A percentile compares a stretch with the other conserved stretches of the same genome.
Evolutionary conservation across 768 basidiomycete genomes (phyloP).

Genomic region (Hemileccinum impolitum): DNA sequence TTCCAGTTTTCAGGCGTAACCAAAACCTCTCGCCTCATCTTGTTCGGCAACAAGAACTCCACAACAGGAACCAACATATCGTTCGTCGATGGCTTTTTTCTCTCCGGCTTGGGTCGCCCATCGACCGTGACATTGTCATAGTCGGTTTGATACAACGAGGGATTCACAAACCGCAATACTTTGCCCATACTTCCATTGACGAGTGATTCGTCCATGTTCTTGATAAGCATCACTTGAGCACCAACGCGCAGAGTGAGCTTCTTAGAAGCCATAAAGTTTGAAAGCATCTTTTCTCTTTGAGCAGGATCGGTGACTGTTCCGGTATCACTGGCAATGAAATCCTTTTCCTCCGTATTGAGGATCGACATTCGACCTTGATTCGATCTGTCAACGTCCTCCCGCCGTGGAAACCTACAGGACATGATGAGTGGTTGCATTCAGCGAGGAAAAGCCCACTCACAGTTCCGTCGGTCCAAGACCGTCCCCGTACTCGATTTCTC

Average conservation of each 20-base stretch:
- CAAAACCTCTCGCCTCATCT: slow-evolving; percentile 49
- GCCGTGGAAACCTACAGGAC: slow-evolving; percentile 74
- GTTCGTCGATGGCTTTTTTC: slow-evolving; percentile 25
- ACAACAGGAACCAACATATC: slow-evolving; percentile 63
- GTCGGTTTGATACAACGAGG: slow-evolving; percentile 42
- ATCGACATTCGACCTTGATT: slow-evolving; percentile 66
- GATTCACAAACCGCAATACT: slow-evolving; percentile 69
- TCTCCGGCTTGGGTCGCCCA: slow-evolving; percentile 35
- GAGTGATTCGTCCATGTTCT: slow-evolving; percentile 85
- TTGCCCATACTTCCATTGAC: slow-evolving; percentile 96
- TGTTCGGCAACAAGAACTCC: slow-evolving; percentile 67
- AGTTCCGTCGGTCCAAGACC: slow-evolving; percentile 88
- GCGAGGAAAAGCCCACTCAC: slow-evolving; percentile 43
- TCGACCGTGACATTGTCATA: slow-evolving; percentile 29
- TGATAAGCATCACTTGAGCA: slow-evolving; percentile 94
- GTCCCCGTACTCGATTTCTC: slow-evolving; percentile 73
- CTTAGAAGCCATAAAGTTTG: slow-evolving; percentile 88
- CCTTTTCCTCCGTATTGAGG: slow-evolving; percentile 51
- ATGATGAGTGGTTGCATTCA: background rate
- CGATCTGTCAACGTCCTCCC: slow-evolving; percentile 88
- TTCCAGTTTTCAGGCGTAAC: slow-evolving; percentile 79
- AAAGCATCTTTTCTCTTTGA: slow-evolving; percentile 73
- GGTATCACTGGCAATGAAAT: slow-evolving; percentile 59
- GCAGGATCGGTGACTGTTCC: slow-evolving; percentile 51
- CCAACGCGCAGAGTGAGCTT: slow-evolving; percentile 67